Conservation (phyloP, 2,329 filamentous ascomycete genomes). For the Penicillium sp. region DNA sequence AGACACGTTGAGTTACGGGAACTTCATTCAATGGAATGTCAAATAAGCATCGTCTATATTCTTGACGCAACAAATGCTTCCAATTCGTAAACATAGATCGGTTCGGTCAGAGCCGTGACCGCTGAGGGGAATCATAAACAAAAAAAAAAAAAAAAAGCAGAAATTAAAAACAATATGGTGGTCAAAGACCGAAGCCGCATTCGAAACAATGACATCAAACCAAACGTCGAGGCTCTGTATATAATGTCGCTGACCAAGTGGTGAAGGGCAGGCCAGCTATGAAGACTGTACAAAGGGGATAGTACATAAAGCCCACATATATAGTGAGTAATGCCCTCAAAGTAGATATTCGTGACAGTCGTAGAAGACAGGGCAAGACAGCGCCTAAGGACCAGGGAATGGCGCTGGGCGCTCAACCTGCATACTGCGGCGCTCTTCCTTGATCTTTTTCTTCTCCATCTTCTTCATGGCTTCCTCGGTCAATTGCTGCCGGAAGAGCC, state of each 20-base stretch:
- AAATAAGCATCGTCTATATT: background rate
- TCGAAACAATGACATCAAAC: background rate
- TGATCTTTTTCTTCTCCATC: conserved; percentile 49
- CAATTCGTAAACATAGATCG: background rate
- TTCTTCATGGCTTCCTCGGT: conserved; percentile 62
- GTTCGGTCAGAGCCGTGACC: background rate
- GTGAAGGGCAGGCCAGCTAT: background rate
- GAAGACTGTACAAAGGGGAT: conserved; percentile 13
- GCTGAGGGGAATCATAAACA: conserved; percentile 9
- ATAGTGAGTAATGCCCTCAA: background rate
- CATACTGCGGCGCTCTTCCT: conserved; percentile 31
- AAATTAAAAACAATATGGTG: conserved; percentile 5
- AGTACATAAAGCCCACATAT: background rate
- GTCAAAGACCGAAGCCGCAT: background rate
- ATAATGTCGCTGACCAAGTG: conserved; percentile 1
- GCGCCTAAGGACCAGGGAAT: conserved; percentile 15
- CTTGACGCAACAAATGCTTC: background rate
- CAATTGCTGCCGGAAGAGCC: conserved; percentile 70
- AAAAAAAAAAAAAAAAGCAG: background rate
- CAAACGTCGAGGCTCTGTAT: conserved; percentile 9
- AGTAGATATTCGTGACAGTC: conserved; percentile 15
- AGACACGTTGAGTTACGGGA: background rate
- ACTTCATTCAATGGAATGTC: background rate
- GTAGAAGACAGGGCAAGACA: conserved; percentile 2
- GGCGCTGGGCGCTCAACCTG: conserved; percentile 16